These are phyloP conservation scores for Trichoderma lentiforme DNA, from an alignment of 2,329 filamentous ascomycete species.

Conservation along the genomic window DNA sequence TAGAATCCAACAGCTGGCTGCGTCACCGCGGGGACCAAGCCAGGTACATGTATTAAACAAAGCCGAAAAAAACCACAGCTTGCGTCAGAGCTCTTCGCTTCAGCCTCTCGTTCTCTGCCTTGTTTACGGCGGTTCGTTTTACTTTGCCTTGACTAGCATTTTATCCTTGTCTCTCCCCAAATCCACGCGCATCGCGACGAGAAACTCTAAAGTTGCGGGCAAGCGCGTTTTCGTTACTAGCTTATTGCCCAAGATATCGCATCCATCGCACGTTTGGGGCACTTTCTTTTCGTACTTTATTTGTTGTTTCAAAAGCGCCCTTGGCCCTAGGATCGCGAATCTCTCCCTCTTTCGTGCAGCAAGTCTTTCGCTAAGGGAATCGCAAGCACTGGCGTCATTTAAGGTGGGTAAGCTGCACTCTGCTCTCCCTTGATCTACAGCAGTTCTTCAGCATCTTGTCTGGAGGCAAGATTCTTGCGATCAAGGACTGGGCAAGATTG, in stretches of 20 bases:
- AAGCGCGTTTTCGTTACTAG: neutral
- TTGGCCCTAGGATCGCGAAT: neutral
- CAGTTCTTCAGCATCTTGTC: neutral
- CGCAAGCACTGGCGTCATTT: neutral
- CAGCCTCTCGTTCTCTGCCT: neutral
- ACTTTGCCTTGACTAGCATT: neutral
- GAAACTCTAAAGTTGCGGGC: neutral
- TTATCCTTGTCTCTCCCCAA: neutral
- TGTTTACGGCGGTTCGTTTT: neutral
- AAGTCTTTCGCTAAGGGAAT: neutral
- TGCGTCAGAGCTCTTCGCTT: neutral
- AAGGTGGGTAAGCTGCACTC: neutral
- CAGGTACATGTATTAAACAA: conserved; percentile 4
- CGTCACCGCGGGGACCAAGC: conserved; percentile 19
- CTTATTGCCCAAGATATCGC: neutral
- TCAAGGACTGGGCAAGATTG: neutral
- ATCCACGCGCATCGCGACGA: neutral
- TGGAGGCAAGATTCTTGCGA: neutral
- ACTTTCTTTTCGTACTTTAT: neutral
- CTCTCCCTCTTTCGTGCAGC: neutral
- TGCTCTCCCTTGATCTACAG: neutral
- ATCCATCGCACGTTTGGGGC: neutral
- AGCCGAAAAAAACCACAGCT: neutral
- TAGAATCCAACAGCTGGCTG: conserved; percentile 1
- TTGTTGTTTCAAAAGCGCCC: neutral